Evolutionary conservation across 2,329 filamentous ascomycete species (phyloP).

Genomic region (Fusarium dlaminii): DNA sequence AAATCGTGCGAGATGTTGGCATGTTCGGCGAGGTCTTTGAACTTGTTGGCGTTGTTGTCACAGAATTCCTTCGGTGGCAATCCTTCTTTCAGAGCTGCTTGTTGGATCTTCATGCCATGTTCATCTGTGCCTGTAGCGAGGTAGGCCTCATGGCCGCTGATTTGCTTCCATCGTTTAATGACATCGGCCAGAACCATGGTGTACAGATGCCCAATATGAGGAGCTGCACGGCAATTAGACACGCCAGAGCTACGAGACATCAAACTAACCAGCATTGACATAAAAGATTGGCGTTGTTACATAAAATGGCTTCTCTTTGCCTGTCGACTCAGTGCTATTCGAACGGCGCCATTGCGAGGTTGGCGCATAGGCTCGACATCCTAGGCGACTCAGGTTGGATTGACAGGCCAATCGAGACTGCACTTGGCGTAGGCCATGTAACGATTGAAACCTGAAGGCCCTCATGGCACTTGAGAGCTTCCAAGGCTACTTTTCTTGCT

Average conservation of each 20-base stretch:
- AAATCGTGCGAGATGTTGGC: slow-evolving; percentile 80
- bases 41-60: slow-evolving; percentile 82
- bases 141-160: slow-evolving; percentile 76
- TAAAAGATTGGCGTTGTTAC: slow-evolving; percentile 98
- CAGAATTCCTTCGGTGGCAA: slow-evolving; percentile 86
- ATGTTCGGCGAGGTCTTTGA: slow-evolving; percentile 76
- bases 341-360: slow-evolving; percentile 48
- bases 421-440: slow-evolving; percentile 36
- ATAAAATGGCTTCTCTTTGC: slow-evolving; percentile 89
- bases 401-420: slow-evolving; percentile 29
- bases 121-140: slow-evolving; percentile 95
- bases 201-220: slow-evolving; percentile 95
- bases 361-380: slow-evolving; percentile 39
- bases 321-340: slow-evolving; percentile 34
- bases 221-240: slow-evolving; percentile 63
- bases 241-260: neutral
- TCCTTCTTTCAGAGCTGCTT: slow-evolving; percentile 77
- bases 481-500: neutral
- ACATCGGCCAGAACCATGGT: slow-evolving; percentile 92
- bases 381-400: slow-evolving; percentile 42
- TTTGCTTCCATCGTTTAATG: slow-evolving; percentile 87
- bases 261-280: slow-evolving; percentile 84
- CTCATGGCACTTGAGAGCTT: slow-evolving; percentile 41
- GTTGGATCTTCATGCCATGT: slow-evolving; percentile 97
- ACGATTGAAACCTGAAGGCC: slow-evolving; percentile 39